Evolutionary conservation across 305 asterid genomes (phyloP).

Genomic region (Caryopteris hybrid): DNA sequence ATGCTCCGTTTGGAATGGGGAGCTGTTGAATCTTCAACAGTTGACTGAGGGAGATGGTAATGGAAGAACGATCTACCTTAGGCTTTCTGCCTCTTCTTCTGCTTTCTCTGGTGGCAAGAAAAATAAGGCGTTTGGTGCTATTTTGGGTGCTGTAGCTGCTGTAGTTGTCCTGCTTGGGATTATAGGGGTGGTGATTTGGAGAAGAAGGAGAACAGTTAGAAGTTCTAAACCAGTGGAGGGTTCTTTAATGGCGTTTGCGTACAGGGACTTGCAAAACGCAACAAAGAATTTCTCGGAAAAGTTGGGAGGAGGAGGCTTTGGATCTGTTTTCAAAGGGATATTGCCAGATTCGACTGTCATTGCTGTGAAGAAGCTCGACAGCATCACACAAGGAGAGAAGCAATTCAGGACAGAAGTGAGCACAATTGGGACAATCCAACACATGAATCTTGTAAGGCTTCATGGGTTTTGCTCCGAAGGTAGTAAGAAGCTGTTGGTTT

Average conservation of each 20-base stretch:
- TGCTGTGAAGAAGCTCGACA: slow-evolving; percentile 73
- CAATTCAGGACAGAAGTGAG: slow-evolving; percentile 74
- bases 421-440: slow-evolving; percentile 85
- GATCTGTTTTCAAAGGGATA: slow-evolving; percentile 66
- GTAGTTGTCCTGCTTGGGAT: slow-evolving; percentile 22
- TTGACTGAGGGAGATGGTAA: slow-evolving; percentile 34
- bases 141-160: slow-evolving; percentile 43
- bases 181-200: slow-evolving; percentile 29
- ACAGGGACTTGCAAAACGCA: slow-evolving; percentile 55
- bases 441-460: slow-evolving; percentile 66
- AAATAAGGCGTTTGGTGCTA: slow-evolving; percentile 37
- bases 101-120: slow-evolving; percentile 37
- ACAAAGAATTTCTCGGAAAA: slow-evolving; percentile 68
- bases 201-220: slow-evolving; percentile 25
- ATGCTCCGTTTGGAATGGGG: slow-evolving; percentile 46
- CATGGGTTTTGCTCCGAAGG: slow-evolving; percentile 76
- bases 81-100: slow-evolving; percentile 46
- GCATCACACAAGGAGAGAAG: slow-evolving; percentile 81
- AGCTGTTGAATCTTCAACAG: slow-evolving; percentile 36
- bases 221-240: slow-evolving; percentile 45
- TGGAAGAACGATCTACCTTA: slow-evolving; percentile 26
- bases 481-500: slow-evolving; percentile 50
- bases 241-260: slow-evolving; percentile 56
- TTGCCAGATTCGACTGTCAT: slow-evolving; percentile 56
- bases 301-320: slow-evolving; percentile 78